phyloP scores from a whole-genome alignment of 2,329 filamentous ascomycete species.

The Monilinia fructigena region DNA sequence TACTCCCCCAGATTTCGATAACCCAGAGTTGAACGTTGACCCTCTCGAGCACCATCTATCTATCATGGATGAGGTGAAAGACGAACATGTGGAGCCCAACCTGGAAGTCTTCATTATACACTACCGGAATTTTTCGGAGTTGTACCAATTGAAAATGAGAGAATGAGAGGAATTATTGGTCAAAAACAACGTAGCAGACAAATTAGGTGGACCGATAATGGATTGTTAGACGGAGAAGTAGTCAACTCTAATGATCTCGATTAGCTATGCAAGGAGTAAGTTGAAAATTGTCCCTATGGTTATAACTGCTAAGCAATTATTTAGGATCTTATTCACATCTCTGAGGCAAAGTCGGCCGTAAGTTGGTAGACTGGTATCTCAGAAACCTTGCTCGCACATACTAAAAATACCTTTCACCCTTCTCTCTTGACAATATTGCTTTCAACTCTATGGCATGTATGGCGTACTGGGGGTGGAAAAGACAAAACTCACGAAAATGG shows the following conservation, averaged over 20 bases:
- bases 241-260: constrained; percentile 94
- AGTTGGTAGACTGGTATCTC: constrained; percentile 98
- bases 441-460: constrained; percentile 37
- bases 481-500: constrained; percentile 16
- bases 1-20: constrained; percentile 95
- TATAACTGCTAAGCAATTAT: constrained; percentile 28
- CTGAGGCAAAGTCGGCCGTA: constrained; percentile 96
- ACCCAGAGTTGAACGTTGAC: constrained; percentile 92
- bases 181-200: constrained; percentile 99
- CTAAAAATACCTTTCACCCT: constrained; percentile 48
- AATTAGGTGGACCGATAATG: constrained; percentile 88
- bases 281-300: constrained; percentile 35
- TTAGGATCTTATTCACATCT: constrained; percentile 95
- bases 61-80: constrained; percentile 99
- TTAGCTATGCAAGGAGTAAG: constrained; percentile 93
- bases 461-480: constrained; percentile 24
- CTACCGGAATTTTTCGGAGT: too few species aligned
- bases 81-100: constrained; percentile 98
- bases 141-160: too few species aligned
- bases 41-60: constrained; percentile 94
- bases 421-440: constrained; percentile 30
- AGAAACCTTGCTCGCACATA: constrained; percentile 95
- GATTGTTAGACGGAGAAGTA: constrained; percentile 85
- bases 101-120: constrained; percentile 97
- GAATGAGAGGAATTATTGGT: constrained; percentile 84